Evolutionary conservation across 2,329 filamentous ascomycete genomes (phyloP).

Genomic region (Colletotrichum sp.): DNA sequence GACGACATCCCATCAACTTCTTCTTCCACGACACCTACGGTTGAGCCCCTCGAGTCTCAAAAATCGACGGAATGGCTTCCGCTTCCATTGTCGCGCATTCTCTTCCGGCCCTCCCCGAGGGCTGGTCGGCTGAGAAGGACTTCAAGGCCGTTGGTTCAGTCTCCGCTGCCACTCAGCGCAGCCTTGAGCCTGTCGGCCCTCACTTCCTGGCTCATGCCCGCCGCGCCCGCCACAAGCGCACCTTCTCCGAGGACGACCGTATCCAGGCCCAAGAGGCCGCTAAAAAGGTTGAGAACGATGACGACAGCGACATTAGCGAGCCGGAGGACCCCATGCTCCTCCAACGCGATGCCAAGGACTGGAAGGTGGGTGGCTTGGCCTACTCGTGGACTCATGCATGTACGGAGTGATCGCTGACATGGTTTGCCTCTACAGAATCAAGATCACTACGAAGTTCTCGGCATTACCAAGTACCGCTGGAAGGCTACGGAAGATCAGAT

Average conservation of each 20-base stretch:
- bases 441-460: slow-evolving; percentile 98
- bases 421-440: slow-evolving; percentile 66
- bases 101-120: slow-evolving; percentile 77
- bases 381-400: neutral
- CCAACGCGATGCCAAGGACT: slow-evolving; percentile 94
- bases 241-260: slow-evolving; percentile 97
- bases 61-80: slow-evolving; percentile 61
- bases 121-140: slow-evolving; percentile 88
- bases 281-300: slow-evolving; percentile 93
- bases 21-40: neutral
- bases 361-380: slow-evolving; percentile 75
- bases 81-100: slow-evolving; percentile 65
- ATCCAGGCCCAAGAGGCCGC: slow-evolving; percentile 94
- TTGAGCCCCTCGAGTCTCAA: slow-evolving; percentile 27
- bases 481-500: slow-evolving; percentile 97
- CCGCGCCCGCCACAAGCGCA: slow-evolving; percentile 93
- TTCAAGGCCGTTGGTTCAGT: slow-evolving; percentile 85
- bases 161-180: slow-evolving; percentile 79
- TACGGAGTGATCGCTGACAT: neutral
- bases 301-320: slow-evolving; percentile 91
- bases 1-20: neutral
- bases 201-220: slow-evolving; percentile 98
- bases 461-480: slow-evolving; percentile 89
- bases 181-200: slow-evolving; percentile 93
- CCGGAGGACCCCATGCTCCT: slow-evolving; percentile 92